These are phyloP conservation scores for Exophiala alcalophila DNA, from an alignment of 2,329 filamentous ascomycete genomes.

Conservation along the genomic window DNA sequence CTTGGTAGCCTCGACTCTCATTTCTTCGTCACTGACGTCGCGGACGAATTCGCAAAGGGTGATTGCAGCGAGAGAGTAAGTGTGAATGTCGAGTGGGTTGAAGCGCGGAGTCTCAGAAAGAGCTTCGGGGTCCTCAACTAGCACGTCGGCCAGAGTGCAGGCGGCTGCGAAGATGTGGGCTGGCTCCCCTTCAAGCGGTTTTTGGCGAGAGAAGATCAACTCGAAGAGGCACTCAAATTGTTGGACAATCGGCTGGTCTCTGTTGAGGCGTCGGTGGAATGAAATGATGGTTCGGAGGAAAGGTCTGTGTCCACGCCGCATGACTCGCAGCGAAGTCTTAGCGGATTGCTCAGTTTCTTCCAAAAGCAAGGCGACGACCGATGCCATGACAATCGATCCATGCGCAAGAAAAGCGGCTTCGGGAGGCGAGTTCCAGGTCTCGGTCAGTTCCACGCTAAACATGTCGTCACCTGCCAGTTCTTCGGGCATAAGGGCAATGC, in stretches of 20 bases:
- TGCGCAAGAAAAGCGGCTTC: too few species aligned
- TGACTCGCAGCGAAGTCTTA: too few species aligned
- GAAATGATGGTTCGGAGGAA: too few species aligned
- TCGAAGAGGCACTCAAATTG: constrained; percentile 7
- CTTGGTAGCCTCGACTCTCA: constrained; percentile 8
- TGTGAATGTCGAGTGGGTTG: constrained; percentile 22
- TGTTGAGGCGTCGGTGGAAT: too few species aligned
- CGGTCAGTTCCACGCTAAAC: too few species aligned
- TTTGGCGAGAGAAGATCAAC: background rate
- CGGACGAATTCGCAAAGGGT: constrained; percentile 18
- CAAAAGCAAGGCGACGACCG: too few species aligned
- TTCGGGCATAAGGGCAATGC: too few species aligned
- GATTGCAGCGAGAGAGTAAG: constrained; percentile 17
- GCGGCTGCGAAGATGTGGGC: background rate
- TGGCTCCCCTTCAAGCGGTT: background rate
- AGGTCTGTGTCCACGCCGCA: too few species aligned
- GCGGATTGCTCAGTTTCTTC: too few species aligned
- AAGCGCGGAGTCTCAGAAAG: constrained; percentile 1
- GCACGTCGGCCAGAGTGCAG: constrained; percentile 1
- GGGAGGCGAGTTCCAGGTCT: too few species aligned
- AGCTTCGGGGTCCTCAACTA: constrained; percentile 3
- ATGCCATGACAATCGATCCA: too few species aligned
- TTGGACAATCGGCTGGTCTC: background rate
- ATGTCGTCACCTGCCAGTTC: too few species aligned
- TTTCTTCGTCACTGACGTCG: constrained; percentile 1